Evolutionary conservation across 1,284 basidiomycete species (phyloP), one percentile per base, ranked within the genome.

Genomic region (Heterobasidion parviporum): DNA sequence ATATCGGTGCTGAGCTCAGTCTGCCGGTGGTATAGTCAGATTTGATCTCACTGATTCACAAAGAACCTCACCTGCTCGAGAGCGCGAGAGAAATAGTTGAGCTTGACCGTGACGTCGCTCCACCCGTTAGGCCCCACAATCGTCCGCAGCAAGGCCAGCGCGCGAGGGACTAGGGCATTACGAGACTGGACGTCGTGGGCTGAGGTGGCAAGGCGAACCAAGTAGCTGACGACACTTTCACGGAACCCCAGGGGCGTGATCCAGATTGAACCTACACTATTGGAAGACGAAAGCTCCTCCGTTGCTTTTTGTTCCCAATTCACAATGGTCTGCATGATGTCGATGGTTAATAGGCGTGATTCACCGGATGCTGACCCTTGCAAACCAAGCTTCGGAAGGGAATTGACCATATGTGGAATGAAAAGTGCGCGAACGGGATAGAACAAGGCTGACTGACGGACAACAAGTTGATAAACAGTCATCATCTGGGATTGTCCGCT

Each of bases 361-460:
- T 99, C 97, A 33, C 78, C 68, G n/a, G 82, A 88, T 4, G 92
- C 83, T 12, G 83, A 80, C 6, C 81, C 74, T 1, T 87, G 82
- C 61, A 97, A 81, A 26, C 94, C 94, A 16, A 99, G 80, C 70
- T 94, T 96, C 55, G 82, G 81, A 57, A 99, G 76, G 38, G 90
- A 92, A 66, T 91, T 91, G 58, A 95, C 91, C 72, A 99, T 94
- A 67, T 97, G 92, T 0, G 94, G 92, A n/a, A 99, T 83, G 69
- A 99, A 99, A 36, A 98, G 76, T 14, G 93, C 90, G 48, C 97
- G 88, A 59, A 94, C 92, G 52, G 92, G 86, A 74, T 92, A 99
- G 76, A 99, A 99, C 6, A 98, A 79, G 56, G 94, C 83, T 1
- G 91, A 85, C 62, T 99, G 94, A 58, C 94, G 90, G 58, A 94